Conservation (phyloP, 192 early-diverging fungal species). For the Diversispora epigaea region DNA sequence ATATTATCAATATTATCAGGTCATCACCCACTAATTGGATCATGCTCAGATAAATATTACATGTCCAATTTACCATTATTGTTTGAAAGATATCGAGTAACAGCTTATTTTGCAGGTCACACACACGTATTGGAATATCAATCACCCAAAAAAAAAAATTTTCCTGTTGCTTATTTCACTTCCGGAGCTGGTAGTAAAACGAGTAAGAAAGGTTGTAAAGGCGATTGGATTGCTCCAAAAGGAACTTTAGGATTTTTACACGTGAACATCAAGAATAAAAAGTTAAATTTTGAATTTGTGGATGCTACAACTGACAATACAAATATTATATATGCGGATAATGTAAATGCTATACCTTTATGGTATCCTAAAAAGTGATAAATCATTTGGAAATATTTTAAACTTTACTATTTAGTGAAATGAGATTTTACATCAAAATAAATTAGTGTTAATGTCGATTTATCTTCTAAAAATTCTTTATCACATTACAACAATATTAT, state of each 20-base stretch:
- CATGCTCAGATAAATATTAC: neutral
- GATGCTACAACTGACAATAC: neutral
- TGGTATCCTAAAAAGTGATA: neutral
- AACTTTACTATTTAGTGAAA: too few relatives aligned
- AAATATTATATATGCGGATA: neutral
- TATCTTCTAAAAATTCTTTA: too few relatives aligned
- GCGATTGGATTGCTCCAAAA: slow-evolving; percentile 21
- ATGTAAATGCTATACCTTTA: neutral
- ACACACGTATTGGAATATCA: slow-evolving; percentile 13
- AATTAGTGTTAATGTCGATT: too few relatives aligned
- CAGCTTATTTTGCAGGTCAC: slow-evolving; percentile 27
- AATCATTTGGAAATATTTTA: too few relatives aligned
- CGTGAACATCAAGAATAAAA: neutral
- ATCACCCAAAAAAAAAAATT: neutral
- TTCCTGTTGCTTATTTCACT: neutral
- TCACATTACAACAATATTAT: too few relatives aligned
- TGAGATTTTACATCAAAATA: too few relatives aligned
- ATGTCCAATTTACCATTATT: neutral
- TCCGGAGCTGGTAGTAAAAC: slow-evolving; percentile 25
- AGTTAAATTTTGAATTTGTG: slow-evolving; percentile 20
- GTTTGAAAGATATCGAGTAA: slow-evolving; percentile 17
- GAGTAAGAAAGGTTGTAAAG: neutral
- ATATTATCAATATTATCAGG: slow-evolving; percentile 11
- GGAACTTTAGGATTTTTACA: slow-evolving; percentile 22
- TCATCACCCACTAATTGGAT: slow-evolving; percentile 24